Percentiles rank a stretch among this genome's conserved stretches.
These are phyloP conservation scores for Neurospora tetrasperma DNA, from an alignment of 495 filamentous ascomycete species.

Conservation along the genomic window DNA sequence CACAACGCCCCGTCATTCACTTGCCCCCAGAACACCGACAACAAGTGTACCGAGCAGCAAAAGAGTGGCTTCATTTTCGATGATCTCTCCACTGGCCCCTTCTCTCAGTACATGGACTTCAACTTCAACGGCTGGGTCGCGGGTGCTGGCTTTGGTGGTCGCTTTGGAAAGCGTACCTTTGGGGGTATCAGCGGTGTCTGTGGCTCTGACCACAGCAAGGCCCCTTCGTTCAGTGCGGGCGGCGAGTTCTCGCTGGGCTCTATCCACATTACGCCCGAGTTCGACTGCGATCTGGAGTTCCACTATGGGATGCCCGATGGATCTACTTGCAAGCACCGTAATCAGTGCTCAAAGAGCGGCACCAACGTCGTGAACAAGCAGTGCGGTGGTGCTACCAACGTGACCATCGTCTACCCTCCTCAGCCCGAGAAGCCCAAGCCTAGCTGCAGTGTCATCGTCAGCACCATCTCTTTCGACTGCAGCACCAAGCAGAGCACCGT, in stretches of 20 bases:
- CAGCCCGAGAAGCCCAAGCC: constrained; percentile 40
- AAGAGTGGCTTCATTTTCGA: constrained; percentile 60
- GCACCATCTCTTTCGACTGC: constrained; percentile 76
- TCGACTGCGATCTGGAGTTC: constrained; percentile 69
- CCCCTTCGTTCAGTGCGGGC: constrained; percentile 48
- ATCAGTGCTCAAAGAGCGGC: constrained; percentile 52
- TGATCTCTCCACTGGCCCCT: constrained; percentile 50
- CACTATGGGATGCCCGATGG: constrained; percentile 75
- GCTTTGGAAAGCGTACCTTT: constrained; percentile 34
- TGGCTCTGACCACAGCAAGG: constrained; percentile 32
- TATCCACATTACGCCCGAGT: constrained; percentile 60
- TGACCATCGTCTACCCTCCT: constrained; percentile 62
- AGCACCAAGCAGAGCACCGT: constrained; percentile 35
- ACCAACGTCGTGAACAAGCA: constrained; percentile 67
- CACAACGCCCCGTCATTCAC: constrained; percentile 48
- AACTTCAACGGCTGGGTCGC: constrained; percentile 64
- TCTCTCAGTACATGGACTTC: constrained; percentile 59
- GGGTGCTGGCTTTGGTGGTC: constrained; percentile 41
- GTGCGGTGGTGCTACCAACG: constrained; percentile 80
- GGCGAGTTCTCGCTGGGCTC: constrained; percentile 63
- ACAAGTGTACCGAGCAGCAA: constrained; percentile 61
- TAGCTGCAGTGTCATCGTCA: constrained; percentile 61
- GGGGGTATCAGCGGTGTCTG: constrained; percentile 58
- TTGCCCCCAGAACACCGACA: constrained; percentile 64
- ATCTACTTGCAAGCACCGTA: constrained; percentile 63